phyloP scores from a whole-genome alignment of 148 eudicot genomes.

The Chenopodium quinoa region DNA sequence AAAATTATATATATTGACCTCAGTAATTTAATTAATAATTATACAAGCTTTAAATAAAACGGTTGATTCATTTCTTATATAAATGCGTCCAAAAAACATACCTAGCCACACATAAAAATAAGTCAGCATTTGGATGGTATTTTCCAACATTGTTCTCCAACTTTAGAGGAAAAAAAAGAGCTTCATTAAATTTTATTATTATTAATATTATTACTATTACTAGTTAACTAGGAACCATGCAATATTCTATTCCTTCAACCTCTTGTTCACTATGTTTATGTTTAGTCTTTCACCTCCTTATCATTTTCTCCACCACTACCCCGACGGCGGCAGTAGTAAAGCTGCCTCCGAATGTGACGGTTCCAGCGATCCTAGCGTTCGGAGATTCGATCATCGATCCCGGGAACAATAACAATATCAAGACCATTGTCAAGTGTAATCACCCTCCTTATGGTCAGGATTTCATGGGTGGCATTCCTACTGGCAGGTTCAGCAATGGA shows the following conservation, averaged over 20 bases:
- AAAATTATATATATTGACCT: no score
- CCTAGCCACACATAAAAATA: background rate
- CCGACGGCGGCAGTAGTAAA: constrained; percentile 7
- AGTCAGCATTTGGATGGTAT: background rate
- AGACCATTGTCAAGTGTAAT: constrained; percentile 35
- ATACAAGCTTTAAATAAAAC: no score
- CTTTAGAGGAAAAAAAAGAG: background rate
- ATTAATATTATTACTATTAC: background rate
- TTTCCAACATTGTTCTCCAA: background rate
- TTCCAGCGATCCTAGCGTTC: constrained; percentile 51
- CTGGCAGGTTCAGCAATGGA: constrained; percentile 75
- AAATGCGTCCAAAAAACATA: background rate
- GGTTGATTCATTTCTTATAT: no score
- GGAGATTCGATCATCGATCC: constrained; percentile 75
- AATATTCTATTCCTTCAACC: background rate
- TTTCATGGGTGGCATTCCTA: constrained; percentile 47
- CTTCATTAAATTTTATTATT: background rate
- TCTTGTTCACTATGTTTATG: background rate
- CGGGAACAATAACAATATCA: constrained; percentile 52
- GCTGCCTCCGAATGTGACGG: constrained; percentile 38
- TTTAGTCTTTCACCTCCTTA: background rate
- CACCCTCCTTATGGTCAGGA: constrained; percentile 61
- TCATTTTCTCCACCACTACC: no score
- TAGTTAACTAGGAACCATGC: constrained; percentile 7
- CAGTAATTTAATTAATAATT: no score